Evolutionary conservation across 768 basidiomycete genomes (phyloP).

Genomic region (Kockovaella imperatae): DNA sequence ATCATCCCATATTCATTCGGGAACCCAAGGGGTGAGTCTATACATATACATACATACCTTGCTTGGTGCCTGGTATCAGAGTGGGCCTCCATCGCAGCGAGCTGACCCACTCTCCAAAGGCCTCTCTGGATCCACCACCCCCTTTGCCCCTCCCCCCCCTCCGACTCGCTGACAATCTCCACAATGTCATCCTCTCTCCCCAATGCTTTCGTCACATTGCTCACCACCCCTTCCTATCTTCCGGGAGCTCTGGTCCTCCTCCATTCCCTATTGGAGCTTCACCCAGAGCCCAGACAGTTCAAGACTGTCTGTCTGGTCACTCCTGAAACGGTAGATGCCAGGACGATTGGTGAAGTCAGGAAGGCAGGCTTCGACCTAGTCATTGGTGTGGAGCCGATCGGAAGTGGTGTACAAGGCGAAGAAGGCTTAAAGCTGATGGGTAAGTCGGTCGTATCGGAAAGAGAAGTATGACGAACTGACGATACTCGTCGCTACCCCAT

Average conservation of each 20-base stretch:
- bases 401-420: slow-evolving; percentile 53
- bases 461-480: too few species aligned
- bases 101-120: too few species aligned
- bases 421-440: slow-evolving; percentile 72
- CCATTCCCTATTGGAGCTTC: slow-evolving; percentile 63
- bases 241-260: slow-evolving; percentile 83
- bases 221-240: slow-evolving; percentile 86
- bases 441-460: too few species aligned
- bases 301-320: slow-evolving; percentile 81
- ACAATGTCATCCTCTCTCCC: slow-evolving; percentile 30
- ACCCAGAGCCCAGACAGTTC: slow-evolving; percentile 55
- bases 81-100: too few species aligned
- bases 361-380: slow-evolving; percentile 68
- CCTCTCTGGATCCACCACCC: too few species aligned
- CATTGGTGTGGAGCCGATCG: slow-evolving; percentile 84
- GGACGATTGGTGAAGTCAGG: slow-evolving; percentile 68
- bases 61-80: too few species aligned
- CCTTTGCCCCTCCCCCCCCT: too few species aligned
- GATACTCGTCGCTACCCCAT: slow-evolving; percentile 14
- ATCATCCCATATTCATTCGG: too few species aligned
- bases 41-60: too few species aligned
- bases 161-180: too few species aligned
- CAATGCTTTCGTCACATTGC: slow-evolving; percentile 74
- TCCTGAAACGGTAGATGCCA: slow-evolving; percentile 82
- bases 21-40: too few species aligned